These are phyloP conservation scores for Huntiella moniliformis DNA, from an alignment of 2,329 filamentous ascomycete genomes.

Conservation along the genomic window DNA sequence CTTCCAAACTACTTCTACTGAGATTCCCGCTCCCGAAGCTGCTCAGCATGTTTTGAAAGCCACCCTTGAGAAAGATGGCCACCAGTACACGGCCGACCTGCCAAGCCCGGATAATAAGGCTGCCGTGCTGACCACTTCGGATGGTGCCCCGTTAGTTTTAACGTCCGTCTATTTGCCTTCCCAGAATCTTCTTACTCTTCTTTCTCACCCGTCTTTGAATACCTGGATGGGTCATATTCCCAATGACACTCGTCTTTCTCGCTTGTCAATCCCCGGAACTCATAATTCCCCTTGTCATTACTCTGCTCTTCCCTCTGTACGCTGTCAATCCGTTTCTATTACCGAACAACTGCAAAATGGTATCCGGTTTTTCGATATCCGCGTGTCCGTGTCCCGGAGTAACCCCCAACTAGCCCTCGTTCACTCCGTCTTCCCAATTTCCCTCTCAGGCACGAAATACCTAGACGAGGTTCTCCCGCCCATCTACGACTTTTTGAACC, in stretches of 20 bases:
- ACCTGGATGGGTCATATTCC: slow-evolving; percentile 67
- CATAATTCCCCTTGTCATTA: slow-evolving; percentile 85
- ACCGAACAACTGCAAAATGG: slow-evolving; percentile 70
- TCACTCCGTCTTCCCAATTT: slow-evolving; percentile 77
- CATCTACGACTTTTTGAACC: slow-evolving; percentile 55
- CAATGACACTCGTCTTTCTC: slow-evolving; percentile 53
- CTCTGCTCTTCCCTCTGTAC: slow-evolving; percentile 72
- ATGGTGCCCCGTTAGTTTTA: slow-evolving; percentile 34
- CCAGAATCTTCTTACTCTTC: slow-evolving; percentile 35
- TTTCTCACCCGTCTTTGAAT: slow-evolving; percentile 49
- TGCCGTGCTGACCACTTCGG: slow-evolving; percentile 38
- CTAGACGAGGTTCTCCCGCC: slow-evolving; percentile 54
- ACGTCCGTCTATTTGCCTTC: slow-evolving; percentile 47
- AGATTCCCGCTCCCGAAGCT: slow-evolving; percentile 26
- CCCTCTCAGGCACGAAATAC: slow-evolving; percentile 62
- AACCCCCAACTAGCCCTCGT: slow-evolving; percentile 62
- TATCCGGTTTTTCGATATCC: slow-evolving; percentile 84
- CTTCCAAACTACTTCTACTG: too few relatives aligned
- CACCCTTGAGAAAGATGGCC: too few relatives aligned
- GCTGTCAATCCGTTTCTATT: slow-evolving; percentile 70
- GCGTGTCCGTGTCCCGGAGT: slow-evolving; percentile 38
- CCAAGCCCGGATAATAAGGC: slow-evolving; percentile 43
- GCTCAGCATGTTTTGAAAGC: slow-evolving; percentile 35
- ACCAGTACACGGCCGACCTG: slow-evolving; percentile 37
- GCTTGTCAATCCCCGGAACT: slow-evolving; percentile 80